Evolutionary conservation across 2,329 filamentous ascomycete species (phyloP).

Genomic region (Ophiostoma pallidulum): DNA sequence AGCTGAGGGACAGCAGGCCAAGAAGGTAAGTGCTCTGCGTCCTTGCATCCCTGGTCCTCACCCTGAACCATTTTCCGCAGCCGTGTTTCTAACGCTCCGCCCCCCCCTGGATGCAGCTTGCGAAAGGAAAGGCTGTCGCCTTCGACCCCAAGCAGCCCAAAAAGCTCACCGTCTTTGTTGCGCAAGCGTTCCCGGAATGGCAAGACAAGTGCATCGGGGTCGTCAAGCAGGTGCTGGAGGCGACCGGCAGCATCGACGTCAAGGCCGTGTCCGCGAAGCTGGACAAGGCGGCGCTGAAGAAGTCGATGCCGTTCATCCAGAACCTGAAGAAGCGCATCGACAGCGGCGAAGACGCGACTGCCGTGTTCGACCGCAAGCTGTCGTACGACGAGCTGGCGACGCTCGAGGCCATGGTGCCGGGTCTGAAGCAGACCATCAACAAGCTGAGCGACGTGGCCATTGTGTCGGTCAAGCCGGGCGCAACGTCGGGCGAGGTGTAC

Average conservation of each 20-base stretch:
- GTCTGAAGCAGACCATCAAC: slow-evolving; percentile 43
- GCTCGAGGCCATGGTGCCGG: slow-evolving; percentile 62
- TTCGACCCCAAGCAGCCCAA: slow-evolving; percentile 92
- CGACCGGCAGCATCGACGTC: slow-evolving; percentile 44
- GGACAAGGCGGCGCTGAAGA: slow-evolving; percentile 85
- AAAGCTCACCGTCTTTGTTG: slow-evolving; percentile 78
- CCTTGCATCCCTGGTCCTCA: too few species aligned
- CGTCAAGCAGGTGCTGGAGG: slow-evolving; percentile 44
- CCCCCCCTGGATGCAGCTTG: slow-evolving; percentile 41
- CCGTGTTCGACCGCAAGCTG: slow-evolving; percentile 74
- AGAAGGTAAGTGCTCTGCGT: too few species aligned
- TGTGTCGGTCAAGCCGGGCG: slow-evolving; percentile 60
- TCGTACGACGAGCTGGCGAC: slow-evolving; percentile 77
- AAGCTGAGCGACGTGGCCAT: slow-evolving; percentile 49
- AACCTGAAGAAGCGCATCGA: slow-evolving; percentile 73
- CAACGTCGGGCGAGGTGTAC: slow-evolving; percentile 52
- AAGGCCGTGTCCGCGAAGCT: slow-evolving; percentile 72
- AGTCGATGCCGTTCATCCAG: slow-evolving; percentile 96
- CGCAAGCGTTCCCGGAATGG: slow-evolving; percentile 76
- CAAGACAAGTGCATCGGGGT: slow-evolving; percentile 84
- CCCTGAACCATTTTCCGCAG: too few species aligned
- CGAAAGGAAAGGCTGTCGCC: slow-evolving; percentile 76
- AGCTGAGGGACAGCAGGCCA: slow-evolving; percentile 18
- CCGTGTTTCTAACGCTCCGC: too few species aligned
- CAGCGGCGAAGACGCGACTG: slow-evolving; percentile 53